A percentile compares a stretch with the other conserved stretches of the same genome.
Conservation (phyloP, 176 grass and related monocot genomes). For the Alloteropsis semialata region DNA sequence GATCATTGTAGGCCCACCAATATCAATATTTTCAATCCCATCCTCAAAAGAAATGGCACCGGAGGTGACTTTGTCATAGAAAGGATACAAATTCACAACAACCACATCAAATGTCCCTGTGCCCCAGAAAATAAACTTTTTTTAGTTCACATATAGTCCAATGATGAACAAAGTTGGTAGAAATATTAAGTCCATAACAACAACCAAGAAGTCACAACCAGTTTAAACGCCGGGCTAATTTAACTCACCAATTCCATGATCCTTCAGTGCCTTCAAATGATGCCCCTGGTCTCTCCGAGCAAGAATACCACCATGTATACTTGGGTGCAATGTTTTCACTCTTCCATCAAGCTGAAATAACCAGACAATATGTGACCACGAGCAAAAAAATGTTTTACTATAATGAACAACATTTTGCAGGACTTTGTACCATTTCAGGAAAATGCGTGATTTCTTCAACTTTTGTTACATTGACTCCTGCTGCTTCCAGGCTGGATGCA, state of each 20-base stretch:
- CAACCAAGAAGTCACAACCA: background rate
- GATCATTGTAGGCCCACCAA: constrained; percentile 88
- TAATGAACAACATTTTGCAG: background rate
- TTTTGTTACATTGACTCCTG: constrained; percentile 71
- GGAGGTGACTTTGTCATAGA: constrained; percentile 78
- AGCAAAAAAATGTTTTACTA: background rate
- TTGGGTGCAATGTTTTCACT: constrained; percentile 89
- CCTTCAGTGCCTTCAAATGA: constrained; percentile 72
- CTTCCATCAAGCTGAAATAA: constrained; percentile 69
- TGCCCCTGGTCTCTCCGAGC: constrained; percentile 69
- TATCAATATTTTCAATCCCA: constrained; percentile 91
- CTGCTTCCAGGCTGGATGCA: constrained; percentile 67
- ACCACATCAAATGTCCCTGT: constrained; percentile 87
- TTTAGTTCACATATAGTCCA: background rate
- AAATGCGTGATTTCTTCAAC: constrained; percentile 88
- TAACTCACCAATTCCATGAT: constrained; percentile 63
- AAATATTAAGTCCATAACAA: background rate
- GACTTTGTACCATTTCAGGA: constrained; percentile 71
- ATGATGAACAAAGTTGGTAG: background rate
- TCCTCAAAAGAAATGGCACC: constrained; percentile 74
- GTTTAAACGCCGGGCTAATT: background rate
- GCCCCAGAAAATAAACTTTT: background rate
- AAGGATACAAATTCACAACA: constrained; percentile 90
- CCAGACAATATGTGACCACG: background rate
- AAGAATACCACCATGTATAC: constrained; percentile 90